Evolutionary conservation across 1,284 basidiomycete genomes (phyloP).

Genomic region (Pholiota adiposa): DNA sequence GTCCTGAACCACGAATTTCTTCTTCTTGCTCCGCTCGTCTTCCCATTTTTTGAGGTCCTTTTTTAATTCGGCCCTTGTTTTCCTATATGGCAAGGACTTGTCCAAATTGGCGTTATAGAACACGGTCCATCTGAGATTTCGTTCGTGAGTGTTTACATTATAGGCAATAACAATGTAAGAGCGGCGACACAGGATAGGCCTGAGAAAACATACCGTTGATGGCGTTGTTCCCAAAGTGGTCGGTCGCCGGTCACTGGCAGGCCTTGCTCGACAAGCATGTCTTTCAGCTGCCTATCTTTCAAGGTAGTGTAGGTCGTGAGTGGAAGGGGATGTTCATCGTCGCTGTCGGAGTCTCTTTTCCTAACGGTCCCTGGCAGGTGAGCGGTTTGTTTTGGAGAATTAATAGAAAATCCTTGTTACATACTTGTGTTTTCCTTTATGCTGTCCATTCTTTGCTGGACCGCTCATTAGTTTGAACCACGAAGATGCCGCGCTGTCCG

Average conservation of each 20-base stretch:
- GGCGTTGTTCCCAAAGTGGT: conserved; percentile 54
- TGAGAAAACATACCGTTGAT: conserved; percentile 52
- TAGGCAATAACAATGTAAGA: conserved; percentile 3
- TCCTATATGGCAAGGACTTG: conserved; percentile 49
- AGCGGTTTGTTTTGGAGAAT: conserved; percentile 1
- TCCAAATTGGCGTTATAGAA: conserved; percentile 76
- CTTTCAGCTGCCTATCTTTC: conserved; percentile 63
- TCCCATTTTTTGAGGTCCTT: conserved; percentile 64
- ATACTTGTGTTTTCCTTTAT: conserved; percentile 52
- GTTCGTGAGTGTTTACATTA: too few species aligned
- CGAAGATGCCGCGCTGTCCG: conserved; percentile 21
- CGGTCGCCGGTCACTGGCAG: conserved; percentile 59
- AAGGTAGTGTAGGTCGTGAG: conserved; percentile 68
- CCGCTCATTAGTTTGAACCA: conserved; percentile 58
- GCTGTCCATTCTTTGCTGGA: conserved; percentile 33
- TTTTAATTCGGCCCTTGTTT: conserved; percentile 48
- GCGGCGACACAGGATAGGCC: not conserved
- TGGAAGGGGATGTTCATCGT: conserved; percentile 56
- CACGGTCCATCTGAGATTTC: conserved; percentile 59
- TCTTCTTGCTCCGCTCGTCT: conserved; percentile 45
- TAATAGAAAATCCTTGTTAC: conserved; percentile 23
- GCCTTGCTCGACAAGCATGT: conserved; percentile 56
- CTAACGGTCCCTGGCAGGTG: conserved; percentile 17
- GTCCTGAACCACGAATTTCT: conserved; percentile 51
- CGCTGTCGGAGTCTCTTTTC: conserved; percentile 26